A percentile compares a stretch with the other conserved stretches of the same genome.
Conservation (phyloP, 441 rosid genomes). For the Erysimum pusillum region DNA sequence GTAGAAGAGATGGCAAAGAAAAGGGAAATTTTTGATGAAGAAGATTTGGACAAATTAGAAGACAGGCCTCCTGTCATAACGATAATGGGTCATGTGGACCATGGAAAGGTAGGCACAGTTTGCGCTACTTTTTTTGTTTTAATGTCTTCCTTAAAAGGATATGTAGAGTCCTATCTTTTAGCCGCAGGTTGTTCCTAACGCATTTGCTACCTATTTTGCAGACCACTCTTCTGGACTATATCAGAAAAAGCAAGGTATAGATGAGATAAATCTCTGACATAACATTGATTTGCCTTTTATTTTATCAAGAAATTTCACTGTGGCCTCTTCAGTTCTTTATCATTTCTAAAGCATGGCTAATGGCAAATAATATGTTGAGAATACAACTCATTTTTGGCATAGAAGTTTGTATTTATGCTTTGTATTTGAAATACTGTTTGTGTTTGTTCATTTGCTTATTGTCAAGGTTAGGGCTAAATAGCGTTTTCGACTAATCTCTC, state of each 20-base stretch:
- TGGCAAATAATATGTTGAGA: conserved; percentile 23
- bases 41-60: conserved; percentile 87
- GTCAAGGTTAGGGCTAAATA: conserved; percentile 28
- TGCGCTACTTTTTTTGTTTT: conserved; percentile 12
- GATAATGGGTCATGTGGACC: conserved; percentile 99
- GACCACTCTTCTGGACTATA: conserved; percentile 93
- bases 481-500: conserved; percentile 32
- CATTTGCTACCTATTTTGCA: conserved; percentile 56
- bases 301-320: background rate
- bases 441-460: conserved; percentile 29
- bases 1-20: conserved; percentile 94
- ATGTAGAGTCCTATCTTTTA: conserved; percentile 6
- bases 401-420: conserved; percentile 3
- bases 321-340: conserved; percentile 16
- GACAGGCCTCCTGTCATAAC: conserved; percentile 97
- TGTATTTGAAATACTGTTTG: background rate
- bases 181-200: conserved; percentile 47
- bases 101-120: conserved; percentile 77
- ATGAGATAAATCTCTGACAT: conserved; percentile 22
- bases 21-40: conserved; percentile 83
- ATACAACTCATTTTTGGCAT: conserved; percentile 13
- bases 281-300: conserved; percentile 29
- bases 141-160: conserved; percentile 23
- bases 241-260: conserved; percentile 91
- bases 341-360: conserved; percentile 10